These are phyloP conservation scores for Penicillium concentricum DNA, from an alignment of 2,329 filamentous ascomycete species.

Conservation along the genomic window DNA sequence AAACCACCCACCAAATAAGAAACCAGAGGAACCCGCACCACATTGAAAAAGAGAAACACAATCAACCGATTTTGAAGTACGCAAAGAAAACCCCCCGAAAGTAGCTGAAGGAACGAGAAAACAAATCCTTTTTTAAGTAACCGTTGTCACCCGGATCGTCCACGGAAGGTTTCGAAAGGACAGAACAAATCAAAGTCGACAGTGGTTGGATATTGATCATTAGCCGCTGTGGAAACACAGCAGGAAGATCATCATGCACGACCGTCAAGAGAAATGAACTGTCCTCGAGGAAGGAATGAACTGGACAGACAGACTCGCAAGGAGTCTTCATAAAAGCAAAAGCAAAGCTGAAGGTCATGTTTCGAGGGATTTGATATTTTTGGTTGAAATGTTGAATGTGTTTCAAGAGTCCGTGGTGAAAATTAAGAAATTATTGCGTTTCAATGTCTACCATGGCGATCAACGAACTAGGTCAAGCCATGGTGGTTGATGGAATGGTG, in stretches of 20 bases:
- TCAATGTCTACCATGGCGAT: not conserved
- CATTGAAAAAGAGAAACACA: not conserved
- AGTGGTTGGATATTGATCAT: not conserved
- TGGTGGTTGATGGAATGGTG: not conserved
- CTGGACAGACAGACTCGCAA: constrained; percentile 5
- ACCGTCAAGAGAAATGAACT: not conserved
- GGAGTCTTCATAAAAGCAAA: constrained; percentile 5
- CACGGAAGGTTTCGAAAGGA: constrained; percentile 6
- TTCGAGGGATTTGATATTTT: not conserved
- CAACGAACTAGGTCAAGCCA: not conserved
- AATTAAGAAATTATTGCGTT: not conserved
- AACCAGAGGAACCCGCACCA: not conserved
- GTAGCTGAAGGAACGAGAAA: constrained; percentile 5
- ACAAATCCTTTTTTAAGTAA: not conserved
- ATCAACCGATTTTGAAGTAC: not conserved
- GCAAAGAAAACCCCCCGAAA: not conserved
- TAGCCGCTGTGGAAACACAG: not conserved
- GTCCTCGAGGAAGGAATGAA: constrained; percentile 3
- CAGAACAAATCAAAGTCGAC: not conserved
- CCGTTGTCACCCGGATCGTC: constrained; percentile 4
- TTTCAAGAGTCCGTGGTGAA: not conserved
- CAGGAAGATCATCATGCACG: not conserved
- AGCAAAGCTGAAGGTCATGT: constrained; percentile 4
- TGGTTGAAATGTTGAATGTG: constrained; percentile 3
- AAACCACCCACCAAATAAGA: not conserved